Evolutionary conservation across 73 alveolate genomes (phyloP).

Genomic region (Symbiodinium pilosum): DNA sequence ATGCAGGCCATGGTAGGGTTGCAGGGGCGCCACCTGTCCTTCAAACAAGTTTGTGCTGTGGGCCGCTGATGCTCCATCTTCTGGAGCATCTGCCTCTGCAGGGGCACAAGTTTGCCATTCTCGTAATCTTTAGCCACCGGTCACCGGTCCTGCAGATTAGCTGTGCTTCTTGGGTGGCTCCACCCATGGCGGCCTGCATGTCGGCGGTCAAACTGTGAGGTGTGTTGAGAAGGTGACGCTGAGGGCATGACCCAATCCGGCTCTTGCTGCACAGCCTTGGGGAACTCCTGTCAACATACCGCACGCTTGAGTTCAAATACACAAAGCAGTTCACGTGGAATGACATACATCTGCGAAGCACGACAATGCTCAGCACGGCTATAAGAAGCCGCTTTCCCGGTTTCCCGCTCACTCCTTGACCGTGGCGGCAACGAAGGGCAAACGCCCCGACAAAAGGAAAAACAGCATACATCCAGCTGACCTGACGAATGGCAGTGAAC

Average conservation of each 20-base stretch:
- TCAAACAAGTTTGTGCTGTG: conserved; percentile 74
- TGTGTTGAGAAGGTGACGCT: background rate
- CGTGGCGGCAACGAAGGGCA: conserved; percentile 82
- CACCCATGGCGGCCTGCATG: conserved; percentile 88
- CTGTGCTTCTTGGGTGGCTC: conserved; percentile 81
- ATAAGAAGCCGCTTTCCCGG: no score
- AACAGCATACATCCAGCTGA: conserved; percentile 92
- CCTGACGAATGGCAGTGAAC: no score
- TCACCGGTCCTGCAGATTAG: conserved; percentile 50
- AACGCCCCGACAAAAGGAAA: conserved; percentile 91
- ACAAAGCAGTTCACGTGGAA: no score
- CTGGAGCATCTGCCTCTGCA: conserved; percentile 91
- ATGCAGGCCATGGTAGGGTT: no score
- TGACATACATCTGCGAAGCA: background rate
- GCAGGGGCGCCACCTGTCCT: conserved; percentile 48
- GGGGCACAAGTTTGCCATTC: background rate
- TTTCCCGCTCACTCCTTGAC: no score
- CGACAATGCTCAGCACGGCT: background rate
- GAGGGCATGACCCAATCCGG: conserved; percentile 57
- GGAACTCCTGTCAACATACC: conserved; percentile 51
- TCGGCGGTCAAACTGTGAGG: no score
- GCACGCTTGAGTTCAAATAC: no score
- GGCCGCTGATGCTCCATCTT: conserved; percentile 95
- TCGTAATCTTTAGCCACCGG: background rate
- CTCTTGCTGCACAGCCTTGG: conserved; percentile 81